Percentiles rank a stretch among this genome's conserved stretches.
Conservation (phyloP, 192 early-diverging fungal species). For the Cetraspora pellucida region DNA sequence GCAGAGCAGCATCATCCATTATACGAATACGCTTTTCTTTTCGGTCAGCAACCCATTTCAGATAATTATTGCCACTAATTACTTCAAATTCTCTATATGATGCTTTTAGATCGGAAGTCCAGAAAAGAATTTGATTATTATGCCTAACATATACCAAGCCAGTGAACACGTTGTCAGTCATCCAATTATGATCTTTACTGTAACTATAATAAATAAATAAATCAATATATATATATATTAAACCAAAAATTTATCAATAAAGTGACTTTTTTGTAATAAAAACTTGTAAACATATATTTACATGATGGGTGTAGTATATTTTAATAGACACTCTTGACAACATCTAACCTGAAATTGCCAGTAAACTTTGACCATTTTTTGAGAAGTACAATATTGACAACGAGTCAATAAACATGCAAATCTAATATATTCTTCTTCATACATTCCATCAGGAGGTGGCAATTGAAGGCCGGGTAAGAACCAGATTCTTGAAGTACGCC, state of each 20-base stretch:
- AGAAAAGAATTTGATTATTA: slow-evolving; percentile 21
- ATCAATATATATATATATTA: background rate
- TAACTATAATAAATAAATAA: slow-evolving; percentile 1
- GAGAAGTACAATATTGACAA: slow-evolving; percentile 22
- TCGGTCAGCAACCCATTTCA: background rate
- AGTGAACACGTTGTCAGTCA: background rate
- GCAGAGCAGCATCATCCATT: slow-evolving; percentile 7
- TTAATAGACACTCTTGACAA: slow-evolving; percentile 27
- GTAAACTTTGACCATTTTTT: slow-evolving; percentile 18
- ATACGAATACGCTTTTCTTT: slow-evolving; percentile 14
- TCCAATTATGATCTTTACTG: slow-evolving; percentile 12
- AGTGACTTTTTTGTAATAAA: background rate
- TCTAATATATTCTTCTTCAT: slow-evolving; percentile 19
- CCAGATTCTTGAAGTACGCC: background rate
- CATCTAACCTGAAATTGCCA: slow-evolving; percentile 24
- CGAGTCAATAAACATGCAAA: slow-evolving; percentile 8
- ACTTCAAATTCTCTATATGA: slow-evolving; percentile 22
- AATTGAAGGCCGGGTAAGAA: slow-evolving; percentile 11
- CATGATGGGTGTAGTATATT: slow-evolving; percentile 4
- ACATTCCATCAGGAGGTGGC: slow-evolving; percentile 30
- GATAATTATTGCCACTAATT: background rate
- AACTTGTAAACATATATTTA: background rate
- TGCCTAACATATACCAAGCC: slow-evolving; percentile 14
- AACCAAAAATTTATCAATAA: background rate
- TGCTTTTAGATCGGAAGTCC: slow-evolving; percentile 13